phyloP scores from a whole-genome alignment of 2,329 filamentous ascomycete genomes.

The Aureobasidium melanogenum region DNA sequence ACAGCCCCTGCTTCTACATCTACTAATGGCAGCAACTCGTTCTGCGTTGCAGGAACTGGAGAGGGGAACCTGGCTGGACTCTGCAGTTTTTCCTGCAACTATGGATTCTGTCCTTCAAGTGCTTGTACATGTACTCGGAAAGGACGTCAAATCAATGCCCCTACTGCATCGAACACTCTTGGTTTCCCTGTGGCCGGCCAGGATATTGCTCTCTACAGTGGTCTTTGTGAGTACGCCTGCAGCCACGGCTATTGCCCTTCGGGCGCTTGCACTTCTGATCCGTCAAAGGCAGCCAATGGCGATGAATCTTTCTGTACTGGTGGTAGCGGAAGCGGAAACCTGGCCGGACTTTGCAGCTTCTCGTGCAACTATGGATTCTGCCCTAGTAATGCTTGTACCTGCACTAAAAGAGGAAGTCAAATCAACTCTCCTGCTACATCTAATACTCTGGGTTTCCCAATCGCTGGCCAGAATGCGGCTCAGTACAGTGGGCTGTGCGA shows the following conservation, averaged over 20 bases:
- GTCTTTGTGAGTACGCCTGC: not conserved
- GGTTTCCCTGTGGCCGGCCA: not conserved
- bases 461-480: not conserved
- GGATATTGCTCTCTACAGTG: not conserved
- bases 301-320: not conserved
- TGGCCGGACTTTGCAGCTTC: not conserved
- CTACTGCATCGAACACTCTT: not conserved
- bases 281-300: not conserved
- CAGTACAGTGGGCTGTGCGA: not conserved
- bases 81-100: not conserved
- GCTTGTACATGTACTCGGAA: not conserved
- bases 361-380: conserved; percentile 1
- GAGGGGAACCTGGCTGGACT: not conserved
- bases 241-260: not conserved
- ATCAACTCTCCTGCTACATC: not conserved
- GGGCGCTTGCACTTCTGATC: not conserved
- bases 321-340: not conserved
- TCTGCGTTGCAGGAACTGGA: not conserved
- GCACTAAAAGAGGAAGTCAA: not conserved
- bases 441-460: not conserved
- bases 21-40: not conserved
- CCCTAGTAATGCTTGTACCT: not conserved
- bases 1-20: not conserved
- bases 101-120: not conserved
- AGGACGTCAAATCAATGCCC: not conserved